phyloP scores from a whole-genome alignment of 2,329 filamentous ascomycete species.

The Byssoonygena ceratinophila region DNA sequence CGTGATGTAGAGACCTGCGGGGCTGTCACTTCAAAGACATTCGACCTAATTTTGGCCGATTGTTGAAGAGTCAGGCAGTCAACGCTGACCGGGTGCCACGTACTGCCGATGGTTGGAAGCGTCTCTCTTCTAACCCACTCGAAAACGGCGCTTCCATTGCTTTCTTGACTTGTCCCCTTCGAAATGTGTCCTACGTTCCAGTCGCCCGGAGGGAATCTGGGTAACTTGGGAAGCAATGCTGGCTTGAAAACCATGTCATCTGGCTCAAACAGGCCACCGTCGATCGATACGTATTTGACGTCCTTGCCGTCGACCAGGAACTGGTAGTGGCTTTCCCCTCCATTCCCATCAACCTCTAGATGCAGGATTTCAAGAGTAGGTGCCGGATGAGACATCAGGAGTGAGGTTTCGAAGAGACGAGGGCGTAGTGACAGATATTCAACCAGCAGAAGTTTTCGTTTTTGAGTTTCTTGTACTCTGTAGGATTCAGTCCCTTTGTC shows the following conservation, averaged over 20 bases:
- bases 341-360: background rate
- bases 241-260: slow-evolving; percentile 27
- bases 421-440: too few species aligned
- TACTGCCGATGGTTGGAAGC: background rate
- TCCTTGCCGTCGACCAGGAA: slow-evolving; percentile 2
- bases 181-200: slow-evolving; percentile 24
- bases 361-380: background rate
- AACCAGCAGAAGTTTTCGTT: too few species aligned
- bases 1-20: slow-evolving; percentile 12
- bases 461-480: too few species aligned
- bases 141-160: slow-evolving; percentile 19
- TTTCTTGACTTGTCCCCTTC: slow-evolving; percentile 16
- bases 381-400: background rate
- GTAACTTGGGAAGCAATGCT: slow-evolving; percentile 17
- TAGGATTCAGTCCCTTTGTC: too few species aligned
- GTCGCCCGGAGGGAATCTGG: slow-evolving; percentile 18
- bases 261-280: slow-evolving; percentile 19
- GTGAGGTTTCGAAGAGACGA: background rate
- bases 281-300: slow-evolving; percentile 26
- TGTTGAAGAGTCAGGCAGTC: background rate
- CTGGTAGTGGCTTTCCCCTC: background rate
- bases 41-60: slow-evolving; percentile 18
- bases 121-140: background rate
- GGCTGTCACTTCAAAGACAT: slow-evolving; percentile 21
- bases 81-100: background rate